Conservation (phyloP, 805 yeast genomes). For the Scheffersomyces ergatensis region DNA sequence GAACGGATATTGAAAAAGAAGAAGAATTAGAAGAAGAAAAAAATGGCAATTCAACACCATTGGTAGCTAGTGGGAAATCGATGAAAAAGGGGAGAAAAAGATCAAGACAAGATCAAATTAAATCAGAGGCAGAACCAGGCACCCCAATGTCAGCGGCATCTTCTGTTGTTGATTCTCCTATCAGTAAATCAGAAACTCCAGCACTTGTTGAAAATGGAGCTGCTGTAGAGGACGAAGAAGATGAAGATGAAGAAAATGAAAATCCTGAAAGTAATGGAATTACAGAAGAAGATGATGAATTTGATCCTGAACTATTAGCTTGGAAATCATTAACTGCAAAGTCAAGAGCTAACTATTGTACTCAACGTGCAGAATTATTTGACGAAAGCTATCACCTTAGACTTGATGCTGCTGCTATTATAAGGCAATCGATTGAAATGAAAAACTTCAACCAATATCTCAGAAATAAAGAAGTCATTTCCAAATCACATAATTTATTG, state of each 20-base stretch:
- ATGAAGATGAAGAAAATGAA: slow-evolving; percentile 21
- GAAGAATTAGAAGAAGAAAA: slow-evolving; percentile 35
- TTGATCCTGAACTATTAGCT: slow-evolving; percentile 72
- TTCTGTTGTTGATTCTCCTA: slow-evolving; percentile 10
- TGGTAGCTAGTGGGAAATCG: slow-evolving; percentile 29
- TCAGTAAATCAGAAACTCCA: slow-evolving; percentile 10
- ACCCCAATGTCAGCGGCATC: slow-evolving; percentile 9
- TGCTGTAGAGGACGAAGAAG: slow-evolving; percentile 18
- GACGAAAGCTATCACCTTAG: slow-evolving; percentile 54
- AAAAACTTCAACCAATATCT: slow-evolving; percentile 50
- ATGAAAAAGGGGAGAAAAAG: slow-evolving; percentile 42
- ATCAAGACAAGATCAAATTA: slow-evolving; percentile 31
- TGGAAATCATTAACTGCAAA: slow-evolving; percentile 86
- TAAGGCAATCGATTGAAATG: slow-evolving; percentile 70
- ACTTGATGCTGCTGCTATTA: slow-evolving; percentile 64
- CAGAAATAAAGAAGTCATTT: slow-evolving; percentile 34
- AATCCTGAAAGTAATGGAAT: slow-evolving; percentile 41
- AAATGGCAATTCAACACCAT: slow-evolving; percentile 25
- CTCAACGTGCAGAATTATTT: slow-evolving; percentile 66
- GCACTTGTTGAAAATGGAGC: slow-evolving; percentile 12
- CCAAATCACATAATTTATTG: slow-evolving; percentile 41
- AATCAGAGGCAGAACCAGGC: slow-evolving; percentile 17
- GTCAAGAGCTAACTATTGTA: slow-evolving; percentile 71
- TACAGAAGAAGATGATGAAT: slow-evolving; percentile 55
- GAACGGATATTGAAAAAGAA: slow-evolving; percentile 70